Evolutionary conservation across 371 early-diverging fungal species (phyloP).

Genomic region (Funneliformis caledonium): DNA sequence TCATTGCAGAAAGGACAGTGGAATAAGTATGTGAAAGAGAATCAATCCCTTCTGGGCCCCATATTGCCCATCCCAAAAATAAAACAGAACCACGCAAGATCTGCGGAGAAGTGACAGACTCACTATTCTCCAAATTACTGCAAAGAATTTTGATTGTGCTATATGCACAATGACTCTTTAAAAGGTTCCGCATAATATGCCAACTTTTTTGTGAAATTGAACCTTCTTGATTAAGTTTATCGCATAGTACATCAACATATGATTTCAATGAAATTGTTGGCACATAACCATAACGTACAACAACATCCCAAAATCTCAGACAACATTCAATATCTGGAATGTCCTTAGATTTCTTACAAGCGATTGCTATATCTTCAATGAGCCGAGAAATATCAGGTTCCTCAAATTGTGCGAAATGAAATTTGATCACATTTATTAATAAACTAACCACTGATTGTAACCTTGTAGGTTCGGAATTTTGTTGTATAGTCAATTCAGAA

Average conservation of each 20-base stretch:
- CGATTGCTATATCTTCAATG: constrained; percentile 57
- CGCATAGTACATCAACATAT: constrained; percentile 64
- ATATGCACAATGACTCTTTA: constrained; percentile 71
- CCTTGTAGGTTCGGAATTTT: constrained; percentile 43
- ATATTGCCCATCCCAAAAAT: constrained; percentile 60
- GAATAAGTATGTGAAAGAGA: constrained; percentile 47
- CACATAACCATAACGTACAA: constrained; percentile 72
- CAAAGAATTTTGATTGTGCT: constrained; percentile 65
- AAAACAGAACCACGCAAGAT: constrained; percentile 59
- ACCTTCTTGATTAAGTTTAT: constrained; percentile 47
- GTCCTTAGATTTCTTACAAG: constrained; percentile 54
- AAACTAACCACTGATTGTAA: constrained; percentile 61
- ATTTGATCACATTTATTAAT: constrained; percentile 66
- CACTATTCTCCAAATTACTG: constrained; percentile 49
- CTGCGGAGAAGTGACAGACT: constrained; percentile 43
- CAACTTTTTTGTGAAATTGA: constrained; percentile 52
- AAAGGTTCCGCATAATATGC: constrained; percentile 66
- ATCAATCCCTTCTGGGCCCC: constrained; percentile 55
- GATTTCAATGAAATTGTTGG: constrained; percentile 60
- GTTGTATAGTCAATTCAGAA: constrained; percentile 41
- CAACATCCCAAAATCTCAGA: constrained; percentile 69
- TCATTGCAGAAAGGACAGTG: constrained; percentile 47
- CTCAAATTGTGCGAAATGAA: constrained; percentile 71
- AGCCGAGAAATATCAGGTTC: constrained; percentile 62
- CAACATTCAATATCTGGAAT: constrained; percentile 57